Conservation (phyloP, 176 grass and related monocot species). For the Phoenix dactylifera region DNA sequence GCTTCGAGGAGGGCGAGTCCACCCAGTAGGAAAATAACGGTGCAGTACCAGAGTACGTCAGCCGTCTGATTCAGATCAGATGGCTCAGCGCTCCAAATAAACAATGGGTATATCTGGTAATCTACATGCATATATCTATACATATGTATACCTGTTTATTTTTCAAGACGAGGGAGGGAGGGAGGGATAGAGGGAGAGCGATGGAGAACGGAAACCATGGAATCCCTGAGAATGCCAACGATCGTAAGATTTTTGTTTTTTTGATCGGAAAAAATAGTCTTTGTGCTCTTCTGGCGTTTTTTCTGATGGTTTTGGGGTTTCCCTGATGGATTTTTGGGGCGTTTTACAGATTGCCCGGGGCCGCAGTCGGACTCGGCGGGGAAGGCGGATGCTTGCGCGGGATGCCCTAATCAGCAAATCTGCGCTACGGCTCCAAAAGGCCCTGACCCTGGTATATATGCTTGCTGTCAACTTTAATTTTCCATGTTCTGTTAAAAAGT, state of each 20-base stretch:
- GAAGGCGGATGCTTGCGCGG: slow-evolving; percentile 70
- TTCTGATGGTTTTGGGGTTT: background rate
- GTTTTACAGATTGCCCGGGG: slow-evolving; percentile 68
- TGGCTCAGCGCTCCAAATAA: background rate
- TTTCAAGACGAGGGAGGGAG: no score
- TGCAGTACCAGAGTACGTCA: no score
- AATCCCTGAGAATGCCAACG: slow-evolving; percentile 55
- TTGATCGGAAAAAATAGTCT: background rate
- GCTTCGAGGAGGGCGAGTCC: no score
- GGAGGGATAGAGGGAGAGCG: background rate
- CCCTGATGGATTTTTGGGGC: background rate
- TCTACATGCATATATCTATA: no score
- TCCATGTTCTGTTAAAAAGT: no score
- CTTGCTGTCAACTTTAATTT: background rate
- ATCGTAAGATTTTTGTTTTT: slow-evolving; percentile 36
- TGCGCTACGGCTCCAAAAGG: slow-evolving; percentile 83
- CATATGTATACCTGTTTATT: no score
- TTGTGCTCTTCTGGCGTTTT: background rate
- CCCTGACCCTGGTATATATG: slow-evolving; percentile 82
- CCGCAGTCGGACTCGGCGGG: slow-evolving; percentile 72
- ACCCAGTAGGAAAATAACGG: no score
- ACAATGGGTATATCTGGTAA: no score
- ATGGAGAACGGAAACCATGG: slow-evolving; percentile 25
- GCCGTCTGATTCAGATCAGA: background rate
- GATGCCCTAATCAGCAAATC: slow-evolving; percentile 89